phyloP scores from a whole-genome alignment of 2,329 filamentous ascomycete species.

The Setomelanomma holmii region DNA sequence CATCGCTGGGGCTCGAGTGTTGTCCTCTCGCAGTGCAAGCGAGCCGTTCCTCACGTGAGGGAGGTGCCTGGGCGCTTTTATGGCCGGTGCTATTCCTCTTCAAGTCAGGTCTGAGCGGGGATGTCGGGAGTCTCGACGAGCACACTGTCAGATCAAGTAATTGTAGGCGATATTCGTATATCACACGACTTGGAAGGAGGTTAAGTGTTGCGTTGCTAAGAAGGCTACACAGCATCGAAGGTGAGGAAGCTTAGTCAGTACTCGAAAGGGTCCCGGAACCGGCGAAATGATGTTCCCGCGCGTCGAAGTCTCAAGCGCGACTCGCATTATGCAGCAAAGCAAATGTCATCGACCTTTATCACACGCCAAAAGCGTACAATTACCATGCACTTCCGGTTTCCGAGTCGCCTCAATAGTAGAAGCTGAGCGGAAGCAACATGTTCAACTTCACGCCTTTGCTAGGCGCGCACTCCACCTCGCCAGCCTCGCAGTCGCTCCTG shows the following conservation, averaged over 20 bases:
- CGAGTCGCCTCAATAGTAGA: constrained; percentile 4
- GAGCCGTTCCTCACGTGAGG: too few species aligned
- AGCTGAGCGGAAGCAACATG: constrained; percentile 62
- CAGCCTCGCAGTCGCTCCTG: constrained; percentile 91
- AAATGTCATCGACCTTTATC: constrained; percentile 1
- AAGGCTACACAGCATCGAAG: too few species aligned
- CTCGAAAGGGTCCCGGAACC: not conserved
- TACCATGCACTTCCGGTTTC: constrained; percentile 10
- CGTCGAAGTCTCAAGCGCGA: constrained; percentile 14
- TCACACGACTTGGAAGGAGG: too few species aligned
- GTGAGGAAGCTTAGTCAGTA: too few species aligned
- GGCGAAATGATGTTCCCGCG: constrained; percentile 2
- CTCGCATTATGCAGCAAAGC: constrained; percentile 5
- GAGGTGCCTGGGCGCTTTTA: too few species aligned
- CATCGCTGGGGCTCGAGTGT: not conserved
- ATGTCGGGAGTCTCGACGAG: too few species aligned
- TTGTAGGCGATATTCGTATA: too few species aligned
- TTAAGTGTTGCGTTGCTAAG: too few species aligned
- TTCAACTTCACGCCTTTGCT: constrained; percentile 95
- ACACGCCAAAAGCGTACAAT: not conserved
- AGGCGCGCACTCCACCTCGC: constrained; percentile 85
- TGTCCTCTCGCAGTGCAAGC: too few species aligned
- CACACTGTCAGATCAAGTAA: too few species aligned
- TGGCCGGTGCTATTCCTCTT: too few species aligned
- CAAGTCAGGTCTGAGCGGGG: too few species aligned